These are phyloP conservation scores for Colletotrichum zoysiae DNA, from an alignment of 2,329 filamentous ascomycete species.

Conservation along the genomic window DNA sequence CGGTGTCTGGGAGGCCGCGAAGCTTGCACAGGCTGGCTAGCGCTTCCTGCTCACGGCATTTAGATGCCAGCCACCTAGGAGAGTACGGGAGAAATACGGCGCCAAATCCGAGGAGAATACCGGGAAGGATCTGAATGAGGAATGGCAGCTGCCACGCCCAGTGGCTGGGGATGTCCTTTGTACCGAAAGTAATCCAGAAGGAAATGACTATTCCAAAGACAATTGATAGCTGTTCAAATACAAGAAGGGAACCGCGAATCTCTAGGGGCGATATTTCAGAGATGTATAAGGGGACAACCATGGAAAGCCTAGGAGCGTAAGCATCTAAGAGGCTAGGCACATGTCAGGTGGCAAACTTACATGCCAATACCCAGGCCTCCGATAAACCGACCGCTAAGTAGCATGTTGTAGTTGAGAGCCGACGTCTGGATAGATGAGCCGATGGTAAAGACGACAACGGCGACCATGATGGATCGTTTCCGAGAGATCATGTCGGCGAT, in stretches of 20 bases:
- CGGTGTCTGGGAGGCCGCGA: slow-evolving; percentile 41
- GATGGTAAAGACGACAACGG: slow-evolving; percentile 48
- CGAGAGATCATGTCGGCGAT: slow-evolving; percentile 50
- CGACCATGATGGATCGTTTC: slow-evolving; percentile 49
- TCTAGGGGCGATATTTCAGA: slow-evolving; percentile 55
- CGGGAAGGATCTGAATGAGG: slow-evolving; percentile 48
- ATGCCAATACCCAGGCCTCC: slow-evolving; percentile 62
- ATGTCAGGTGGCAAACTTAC: neutral
- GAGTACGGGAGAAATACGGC: slow-evolving; percentile 47
- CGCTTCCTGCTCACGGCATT: slow-evolving; percentile 51
- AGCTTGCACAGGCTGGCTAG: slow-evolving; percentile 37
- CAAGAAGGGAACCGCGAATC: slow-evolving; percentile 52
- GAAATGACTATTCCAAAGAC: slow-evolving; percentile 49
- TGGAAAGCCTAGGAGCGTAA: slow-evolving; percentile 51
- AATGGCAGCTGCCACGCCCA: slow-evolving; percentile 49
- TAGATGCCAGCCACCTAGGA: slow-evolving; percentile 50
- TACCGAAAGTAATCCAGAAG: slow-evolving; percentile 47
- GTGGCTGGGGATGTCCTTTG: slow-evolving; percentile 40
- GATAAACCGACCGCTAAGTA: slow-evolving; percentile 63
- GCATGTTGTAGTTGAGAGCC: slow-evolving; percentile 53
- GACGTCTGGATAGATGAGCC: slow-evolving; percentile 51
- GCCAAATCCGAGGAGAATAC: slow-evolving; percentile 45
- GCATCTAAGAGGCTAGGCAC: neutral
- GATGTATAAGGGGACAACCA: slow-evolving; percentile 61
- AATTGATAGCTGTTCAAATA: slow-evolving; percentile 50